Conservation (phyloP, 306 rosid genomes). For the Glycine tomentella region DNA sequence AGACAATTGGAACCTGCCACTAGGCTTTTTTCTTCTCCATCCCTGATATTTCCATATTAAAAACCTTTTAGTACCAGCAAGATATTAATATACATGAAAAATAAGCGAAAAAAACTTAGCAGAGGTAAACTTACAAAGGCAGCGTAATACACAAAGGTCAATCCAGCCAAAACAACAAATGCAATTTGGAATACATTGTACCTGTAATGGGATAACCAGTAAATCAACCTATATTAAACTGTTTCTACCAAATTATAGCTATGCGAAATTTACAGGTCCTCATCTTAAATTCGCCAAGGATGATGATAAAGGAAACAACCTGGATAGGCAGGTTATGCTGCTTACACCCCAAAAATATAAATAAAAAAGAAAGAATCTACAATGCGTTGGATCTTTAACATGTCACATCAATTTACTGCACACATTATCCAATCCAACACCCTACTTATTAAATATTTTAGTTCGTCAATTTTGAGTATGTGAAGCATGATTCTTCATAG, state of each 20-base stretch:
- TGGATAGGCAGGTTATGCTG: neutral
- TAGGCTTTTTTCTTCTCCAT: conserved; percentile 93
- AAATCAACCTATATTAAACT: neutral
- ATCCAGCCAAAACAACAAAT: conserved; percentile 81
- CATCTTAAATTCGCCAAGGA: neutral
- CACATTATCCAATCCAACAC: neutral
- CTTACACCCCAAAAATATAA: conserved; percentile 1
- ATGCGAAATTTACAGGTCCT: neutral
- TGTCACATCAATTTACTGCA: neutral
- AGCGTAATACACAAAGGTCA: conserved; percentile 90
- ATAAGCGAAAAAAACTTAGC: neutral
- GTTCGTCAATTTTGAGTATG: neutral
- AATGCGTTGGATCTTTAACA: neutral
- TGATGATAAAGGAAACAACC: neutral
- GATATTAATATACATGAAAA: neutral
- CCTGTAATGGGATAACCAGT: conserved; percentile 59
- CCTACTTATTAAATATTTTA: neutral
- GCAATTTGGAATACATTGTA: conserved; percentile 96
- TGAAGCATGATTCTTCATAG: neutral
- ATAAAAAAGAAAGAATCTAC: neutral
- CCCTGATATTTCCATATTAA: conserved; percentile 64
- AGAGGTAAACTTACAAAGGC: conserved; percentile 74
- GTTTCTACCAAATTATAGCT: neutral
- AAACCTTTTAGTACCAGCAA: conserved; percentile 36
- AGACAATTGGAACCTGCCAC: conserved; percentile 95